Percentiles rank a stretch among this genome's conserved stretches.
Evolutionary conservation across 116 monocot genomes (phyloP).

Genomic region (Zostera marina): DNA sequence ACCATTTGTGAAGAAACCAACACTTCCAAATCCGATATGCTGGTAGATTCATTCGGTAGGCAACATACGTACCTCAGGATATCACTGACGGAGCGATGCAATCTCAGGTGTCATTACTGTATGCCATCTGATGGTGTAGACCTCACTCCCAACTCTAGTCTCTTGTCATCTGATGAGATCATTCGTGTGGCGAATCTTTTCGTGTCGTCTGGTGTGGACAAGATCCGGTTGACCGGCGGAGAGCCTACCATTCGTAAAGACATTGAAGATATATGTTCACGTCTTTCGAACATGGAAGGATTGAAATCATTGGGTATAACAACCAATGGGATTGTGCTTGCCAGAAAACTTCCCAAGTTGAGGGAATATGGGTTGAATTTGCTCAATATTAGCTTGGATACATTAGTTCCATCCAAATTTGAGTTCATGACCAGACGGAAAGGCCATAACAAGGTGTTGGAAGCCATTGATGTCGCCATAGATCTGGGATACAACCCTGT

Average conservation of each 20-base stretch:
- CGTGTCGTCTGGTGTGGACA: constrained; percentile 69
- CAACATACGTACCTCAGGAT: constrained; percentile 81
- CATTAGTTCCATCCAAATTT: constrained; percentile 89
- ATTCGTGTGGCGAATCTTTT: constrained; percentile 62
- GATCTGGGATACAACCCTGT: constrained; percentile 80
- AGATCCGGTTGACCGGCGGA: constrained; percentile 88
- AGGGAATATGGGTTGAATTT: constrained; percentile 66
- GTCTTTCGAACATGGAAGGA: constrained; percentile 63
- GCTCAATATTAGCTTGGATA: constrained; percentile 93
- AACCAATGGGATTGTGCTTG: constrained; percentile 75
- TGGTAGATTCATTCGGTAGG: constrained; percentile 78
- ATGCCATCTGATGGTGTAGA: constrained; percentile 98
- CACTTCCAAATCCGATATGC: constrained; percentile 31
- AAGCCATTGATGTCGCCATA: constrained; percentile 60
- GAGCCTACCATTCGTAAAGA: constrained; percentile 93
- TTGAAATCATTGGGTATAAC: constrained; percentile 88
- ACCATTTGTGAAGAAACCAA: too few species aligned
- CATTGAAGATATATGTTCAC: constrained; percentile 84
- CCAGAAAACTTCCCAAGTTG: constrained; percentile 81
- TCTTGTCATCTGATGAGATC: constrained; percentile 66
- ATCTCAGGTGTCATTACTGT: constrained; percentile 91
- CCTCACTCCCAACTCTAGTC: constrained; percentile 45
- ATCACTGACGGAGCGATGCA: constrained; percentile 90
- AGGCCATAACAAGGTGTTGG: constrained; percentile 73
- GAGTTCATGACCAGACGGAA: constrained; percentile 98